These are phyloP conservation scores for Neurospora sp. DNA, from an alignment of 2,329 filamentous ascomycete species.

Conservation along the genomic window DNA sequence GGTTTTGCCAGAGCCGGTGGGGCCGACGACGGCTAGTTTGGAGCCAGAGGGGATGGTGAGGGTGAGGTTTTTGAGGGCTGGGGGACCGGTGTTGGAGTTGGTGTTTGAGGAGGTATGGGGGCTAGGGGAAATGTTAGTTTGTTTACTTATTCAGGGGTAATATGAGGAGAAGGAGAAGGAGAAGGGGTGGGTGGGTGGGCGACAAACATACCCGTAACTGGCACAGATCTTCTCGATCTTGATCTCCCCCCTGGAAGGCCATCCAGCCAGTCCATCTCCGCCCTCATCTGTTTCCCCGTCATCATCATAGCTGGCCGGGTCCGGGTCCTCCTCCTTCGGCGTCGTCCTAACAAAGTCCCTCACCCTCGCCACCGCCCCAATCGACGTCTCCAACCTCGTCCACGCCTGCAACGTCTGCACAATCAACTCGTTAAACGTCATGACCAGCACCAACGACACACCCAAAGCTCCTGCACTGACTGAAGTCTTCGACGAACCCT, in stretches of 20 bases:
- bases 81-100: not conserved
- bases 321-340: slow-evolving; percentile 1
- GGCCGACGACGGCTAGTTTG: too few relatives aligned
- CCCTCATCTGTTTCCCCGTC: not conserved
- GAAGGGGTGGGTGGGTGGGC: not conserved
- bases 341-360: slow-evolving; percentile 5
- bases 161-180: not conserved
- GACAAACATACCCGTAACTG: slow-evolving; percentile 1
- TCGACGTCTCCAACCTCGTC: slow-evolving; percentile 10
- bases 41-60: not conserved
- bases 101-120: not conserved
- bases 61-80: not conserved
- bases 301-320: not conserved
- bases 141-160: not conserved
- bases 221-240: not conserved
- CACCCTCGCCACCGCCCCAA: slow-evolving; percentile 11
- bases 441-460: slow-evolving; percentile 1
- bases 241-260: not conserved
- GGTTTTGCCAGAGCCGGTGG: too few relatives aligned
- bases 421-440: slow-evolving; percentile 1
- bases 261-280: not conserved
- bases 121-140: not conserved
- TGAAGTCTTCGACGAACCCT: not conserved
- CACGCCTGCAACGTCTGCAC: slow-evolving; percentile 4
- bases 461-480: not conserved